phyloP scores from a whole-genome alignment of 345 rosid genomes.

The Aquilaria malaccensis region DNA sequence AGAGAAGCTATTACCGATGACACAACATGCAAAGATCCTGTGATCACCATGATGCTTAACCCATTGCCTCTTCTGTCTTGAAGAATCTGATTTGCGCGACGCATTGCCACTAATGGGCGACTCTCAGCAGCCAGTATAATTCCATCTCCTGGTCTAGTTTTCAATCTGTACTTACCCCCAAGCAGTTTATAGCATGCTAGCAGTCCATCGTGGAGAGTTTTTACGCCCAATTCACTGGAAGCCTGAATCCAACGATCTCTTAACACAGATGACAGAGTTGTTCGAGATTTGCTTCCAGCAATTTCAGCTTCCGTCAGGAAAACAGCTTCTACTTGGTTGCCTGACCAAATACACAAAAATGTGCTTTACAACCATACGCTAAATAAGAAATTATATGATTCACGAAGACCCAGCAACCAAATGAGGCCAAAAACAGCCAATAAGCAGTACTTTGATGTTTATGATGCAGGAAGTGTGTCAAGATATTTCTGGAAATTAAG shows the following conservation, averaged over 20 bases:
- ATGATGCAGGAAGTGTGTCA: no score
- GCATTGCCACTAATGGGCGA: slow-evolving; percentile 26
- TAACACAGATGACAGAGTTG: slow-evolving; percentile 41
- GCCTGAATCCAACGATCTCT: slow-evolving; percentile 68
- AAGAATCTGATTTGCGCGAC: slow-evolving; percentile 32
- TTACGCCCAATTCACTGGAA: slow-evolving; percentile 38
- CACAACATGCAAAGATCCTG: slow-evolving; percentile 55
- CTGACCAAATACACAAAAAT: slow-evolving; percentile 22
- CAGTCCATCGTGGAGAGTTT: slow-evolving; percentile 23
- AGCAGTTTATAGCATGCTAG: slow-evolving; percentile 19
- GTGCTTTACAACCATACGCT: neutral
- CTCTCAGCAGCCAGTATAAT: slow-evolving; percentile 30
- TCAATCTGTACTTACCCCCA: neutral
- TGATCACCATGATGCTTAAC: slow-evolving; percentile 36
- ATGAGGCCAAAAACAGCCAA: neutral
- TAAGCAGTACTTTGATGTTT: no score
- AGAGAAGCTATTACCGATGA: slow-evolving; percentile 33
- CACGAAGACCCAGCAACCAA: neutral
- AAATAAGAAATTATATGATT: neutral
- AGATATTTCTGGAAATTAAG: no score
- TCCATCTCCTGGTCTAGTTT: slow-evolving; percentile 9
- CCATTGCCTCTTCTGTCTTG: slow-evolving; percentile 18
- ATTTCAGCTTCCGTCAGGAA: slow-evolving; percentile 65
- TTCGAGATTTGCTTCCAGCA: slow-evolving; percentile 61
- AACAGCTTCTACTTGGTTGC: slow-evolving; percentile 46